A percentile compares a stretch with the other conserved stretches of the same genome.
Evolutionary conservation across 73 alveolate species (phyloP).

Genomic region (Tetrahymena thermophila): DNA sequence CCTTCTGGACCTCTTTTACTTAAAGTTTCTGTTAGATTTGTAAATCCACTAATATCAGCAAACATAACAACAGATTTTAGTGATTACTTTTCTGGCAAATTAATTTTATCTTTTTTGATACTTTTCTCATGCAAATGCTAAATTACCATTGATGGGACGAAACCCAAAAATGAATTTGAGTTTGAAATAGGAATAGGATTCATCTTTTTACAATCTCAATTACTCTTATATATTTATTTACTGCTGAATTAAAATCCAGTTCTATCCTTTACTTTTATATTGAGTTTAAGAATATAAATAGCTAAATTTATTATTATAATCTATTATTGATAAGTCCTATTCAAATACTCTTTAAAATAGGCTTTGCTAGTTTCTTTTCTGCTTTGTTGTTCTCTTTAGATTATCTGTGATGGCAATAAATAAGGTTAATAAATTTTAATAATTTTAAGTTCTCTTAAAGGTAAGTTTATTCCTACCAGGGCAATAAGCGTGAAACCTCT

Average conservation of each 20-base stretch:
- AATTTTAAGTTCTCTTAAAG: neutral
- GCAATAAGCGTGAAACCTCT: neutral
- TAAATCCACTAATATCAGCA: slow-evolving; percentile 43
- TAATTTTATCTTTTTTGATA: neutral
- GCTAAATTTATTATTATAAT: neutral
- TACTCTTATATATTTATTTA: neutral
- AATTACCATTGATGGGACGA: slow-evolving; percentile 43
- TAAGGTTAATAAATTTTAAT: neutral
- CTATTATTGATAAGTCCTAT: neutral
- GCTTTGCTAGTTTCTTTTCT: neutral
- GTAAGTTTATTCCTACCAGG: neutral
- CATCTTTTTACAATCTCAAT: neutral
- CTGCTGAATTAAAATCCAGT: neutral
- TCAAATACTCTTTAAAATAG: neutral
- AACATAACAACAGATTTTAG: slow-evolving; percentile 43
- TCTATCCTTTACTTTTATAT: neutral
- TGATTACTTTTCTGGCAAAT: slow-evolving; percentile 28
- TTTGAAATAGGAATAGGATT: neutral
- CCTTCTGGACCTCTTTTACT: slow-evolving; percentile 85
- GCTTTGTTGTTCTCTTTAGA: neutral
- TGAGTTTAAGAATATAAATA: neutral
- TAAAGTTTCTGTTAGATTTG: slow-evolving; percentile 36
- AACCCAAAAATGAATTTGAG: slow-evolving; percentile 12
- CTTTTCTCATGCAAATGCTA: slow-evolving; percentile 5
- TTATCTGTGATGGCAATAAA: neutral